These are phyloP conservation scores for Ganoderma resinaceum DNA, from an alignment of 1,284 basidiomycete genomes.

Conservation along the genomic window DNA sequence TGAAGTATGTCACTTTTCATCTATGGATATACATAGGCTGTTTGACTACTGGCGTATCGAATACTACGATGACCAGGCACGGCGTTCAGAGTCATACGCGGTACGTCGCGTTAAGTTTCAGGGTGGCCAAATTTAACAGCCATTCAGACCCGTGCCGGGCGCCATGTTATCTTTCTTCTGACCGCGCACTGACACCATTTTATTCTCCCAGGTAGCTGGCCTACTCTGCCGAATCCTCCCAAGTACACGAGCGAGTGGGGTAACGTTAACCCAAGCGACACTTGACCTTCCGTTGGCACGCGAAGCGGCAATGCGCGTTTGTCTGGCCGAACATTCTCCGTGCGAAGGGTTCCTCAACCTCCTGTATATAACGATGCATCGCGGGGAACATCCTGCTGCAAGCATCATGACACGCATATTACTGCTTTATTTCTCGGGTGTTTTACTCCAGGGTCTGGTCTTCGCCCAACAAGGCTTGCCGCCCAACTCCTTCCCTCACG, in stretches of 20 bases:
- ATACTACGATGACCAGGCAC: neutral
- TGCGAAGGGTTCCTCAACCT: neutral
- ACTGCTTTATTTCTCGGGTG: neutral
- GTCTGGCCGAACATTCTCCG: neutral
- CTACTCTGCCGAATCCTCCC: neutral
- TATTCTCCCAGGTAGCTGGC: neutral
- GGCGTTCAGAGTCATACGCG: neutral
- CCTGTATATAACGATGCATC: neutral
- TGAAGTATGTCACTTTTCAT: neutral
- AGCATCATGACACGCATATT: neutral
- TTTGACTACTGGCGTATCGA: neutral
- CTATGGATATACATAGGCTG: neutral
- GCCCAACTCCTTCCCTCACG: conserved; percentile 32
- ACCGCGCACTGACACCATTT: neutral
- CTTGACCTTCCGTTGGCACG: neutral
- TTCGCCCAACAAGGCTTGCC: conserved; percentile 5
- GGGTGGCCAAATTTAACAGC: neutral
- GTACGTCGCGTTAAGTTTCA: neutral
- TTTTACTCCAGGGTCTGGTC: neutral
- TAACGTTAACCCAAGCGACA: neutral
- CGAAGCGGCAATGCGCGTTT: neutral
- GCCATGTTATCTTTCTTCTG: neutral
- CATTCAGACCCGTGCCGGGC: neutral
- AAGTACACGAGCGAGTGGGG: neutral
- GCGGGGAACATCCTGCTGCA: neutral